Conservation (phyloP, 2,329 filamentous ascomycete genomes). For the Cladorrhinum sp. region DNA sequence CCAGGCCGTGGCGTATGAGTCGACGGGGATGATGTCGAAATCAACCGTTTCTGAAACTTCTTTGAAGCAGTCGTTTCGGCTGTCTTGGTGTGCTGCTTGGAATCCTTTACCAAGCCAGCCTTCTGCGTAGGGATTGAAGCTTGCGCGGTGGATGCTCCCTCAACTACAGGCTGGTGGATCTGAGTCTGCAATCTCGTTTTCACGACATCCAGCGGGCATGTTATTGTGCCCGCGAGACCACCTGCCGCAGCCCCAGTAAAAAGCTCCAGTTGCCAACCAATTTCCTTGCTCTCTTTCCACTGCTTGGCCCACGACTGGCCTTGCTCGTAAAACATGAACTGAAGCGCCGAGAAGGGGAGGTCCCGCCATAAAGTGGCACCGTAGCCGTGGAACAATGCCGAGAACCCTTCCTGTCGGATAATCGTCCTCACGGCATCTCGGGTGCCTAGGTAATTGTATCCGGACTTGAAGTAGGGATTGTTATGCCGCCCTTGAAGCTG, state of each 20-base stretch:
- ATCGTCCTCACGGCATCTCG: slow-evolving; percentile 84
- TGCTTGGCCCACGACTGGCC: slow-evolving; percentile 77
- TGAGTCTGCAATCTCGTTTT: slow-evolving; percentile 97
- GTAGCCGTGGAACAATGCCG: slow-evolving; percentile 93
- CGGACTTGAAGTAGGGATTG: slow-evolving; percentile 88
- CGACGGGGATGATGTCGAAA: slow-evolving; percentile 86
- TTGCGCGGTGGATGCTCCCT: slow-evolving; percentile 9
- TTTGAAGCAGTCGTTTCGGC: slow-evolving; percentile 31
- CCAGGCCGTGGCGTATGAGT: slow-evolving; percentile 78
- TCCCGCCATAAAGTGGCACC: slow-evolving; percentile 93
- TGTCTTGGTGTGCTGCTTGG: slow-evolving; percentile 19
- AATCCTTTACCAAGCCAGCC: slow-evolving; percentile 20
- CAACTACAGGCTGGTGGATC: slow-evolving; percentile 46
- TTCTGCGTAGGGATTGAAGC: not conserved
- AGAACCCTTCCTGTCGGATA: slow-evolving; percentile 73
- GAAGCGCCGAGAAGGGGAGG: slow-evolving; percentile 89
- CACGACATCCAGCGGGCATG: slow-evolving; percentile 93
- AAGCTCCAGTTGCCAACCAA: slow-evolving; percentile 81
- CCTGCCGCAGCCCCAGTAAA: slow-evolving; percentile 86
- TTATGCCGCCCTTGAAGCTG: slow-evolving; percentile 94
- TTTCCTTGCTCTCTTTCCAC: slow-evolving; percentile 77
- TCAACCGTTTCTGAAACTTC: slow-evolving; percentile 62
- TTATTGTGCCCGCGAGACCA: slow-evolving; percentile 88
- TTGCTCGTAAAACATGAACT: slow-evolving; percentile 98
- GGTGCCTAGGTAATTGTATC: slow-evolving; percentile 92